Conservation (phyloP, 2,329 filamentous ascomycete genomes). For the Xylaria multiplex region DNA sequence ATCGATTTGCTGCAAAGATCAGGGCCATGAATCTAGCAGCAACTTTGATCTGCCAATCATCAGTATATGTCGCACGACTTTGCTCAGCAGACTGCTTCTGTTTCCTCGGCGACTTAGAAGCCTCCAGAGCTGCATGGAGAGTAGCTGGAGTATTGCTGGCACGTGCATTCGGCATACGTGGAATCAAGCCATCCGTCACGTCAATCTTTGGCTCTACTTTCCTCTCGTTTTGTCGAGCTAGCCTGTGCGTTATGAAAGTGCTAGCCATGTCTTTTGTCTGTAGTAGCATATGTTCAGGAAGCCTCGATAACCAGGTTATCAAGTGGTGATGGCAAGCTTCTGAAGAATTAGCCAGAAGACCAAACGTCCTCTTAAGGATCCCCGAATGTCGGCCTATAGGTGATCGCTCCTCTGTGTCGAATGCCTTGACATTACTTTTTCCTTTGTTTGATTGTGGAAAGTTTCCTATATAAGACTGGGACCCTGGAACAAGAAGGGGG, state of each 20-base stretch:
- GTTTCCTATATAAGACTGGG: conserved; percentile 54
- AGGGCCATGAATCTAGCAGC: conserved; percentile 82
- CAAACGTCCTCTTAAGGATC: conserved; percentile 85
- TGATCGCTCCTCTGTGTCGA: conserved; percentile 37
- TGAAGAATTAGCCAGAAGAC: conserved; percentile 79
- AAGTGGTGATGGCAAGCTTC: conserved; percentile 80
- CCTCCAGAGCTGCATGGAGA: conserved; percentile 79
- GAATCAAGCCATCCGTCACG: conserved; percentile 74
- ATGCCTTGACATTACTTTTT: conserved; percentile 28
- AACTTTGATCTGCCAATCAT: conserved; percentile 91
- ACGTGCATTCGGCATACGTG: conserved; percentile 74
- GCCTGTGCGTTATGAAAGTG: conserved; percentile 82
- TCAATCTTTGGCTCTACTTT: conserved; percentile 69
- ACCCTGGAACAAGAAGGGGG: conserved; percentile 71
- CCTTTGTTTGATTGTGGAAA: conserved; percentile 50
- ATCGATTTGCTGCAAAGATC: conserved; percentile 83
- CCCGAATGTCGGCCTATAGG: conserved; percentile 75
- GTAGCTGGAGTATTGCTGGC: conserved; percentile 71
- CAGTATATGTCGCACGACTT: conserved; percentile 68
- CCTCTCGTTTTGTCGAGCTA: conserved; percentile 76
- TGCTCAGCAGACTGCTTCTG: conserved; percentile 64
- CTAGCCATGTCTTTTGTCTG: conserved; percentile 79
- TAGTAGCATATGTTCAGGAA: conserved; percentile 73
- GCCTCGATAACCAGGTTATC: conserved; percentile 80
- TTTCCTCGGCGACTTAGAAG: conserved; percentile 62